A percentile compares a stretch with the other conserved stretches of the same genome.
Conservation (phyloP, 2,329 filamentous ascomycete species). For the Verticillium isaacii region DNA sequence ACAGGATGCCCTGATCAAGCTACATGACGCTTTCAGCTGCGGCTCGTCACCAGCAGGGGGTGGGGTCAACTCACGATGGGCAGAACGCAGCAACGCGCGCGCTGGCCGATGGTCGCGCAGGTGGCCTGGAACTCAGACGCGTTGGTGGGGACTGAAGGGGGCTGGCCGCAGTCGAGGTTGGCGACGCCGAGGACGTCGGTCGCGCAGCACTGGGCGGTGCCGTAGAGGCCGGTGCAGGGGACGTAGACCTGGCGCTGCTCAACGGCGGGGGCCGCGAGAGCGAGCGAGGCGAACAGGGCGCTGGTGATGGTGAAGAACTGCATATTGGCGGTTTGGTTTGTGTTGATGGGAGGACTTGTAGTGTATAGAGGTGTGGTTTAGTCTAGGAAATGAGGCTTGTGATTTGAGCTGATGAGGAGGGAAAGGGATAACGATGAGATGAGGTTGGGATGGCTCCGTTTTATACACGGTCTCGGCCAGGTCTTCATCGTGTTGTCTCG, state of each 20-base stretch:
- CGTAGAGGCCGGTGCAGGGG: slow-evolving; percentile 38
- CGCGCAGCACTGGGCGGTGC: slow-evolving; percentile 52
- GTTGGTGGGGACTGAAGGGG: slow-evolving; percentile 28
- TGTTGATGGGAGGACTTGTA: background rate
- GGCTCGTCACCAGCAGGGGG: background rate
- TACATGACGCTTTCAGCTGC: background rate
- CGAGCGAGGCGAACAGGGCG: slow-evolving; percentile 16
- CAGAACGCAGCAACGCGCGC: slow-evolving; percentile 52
- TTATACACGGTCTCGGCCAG: slow-evolving; percentile 6
- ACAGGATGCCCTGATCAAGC: slow-evolving; percentile 28
- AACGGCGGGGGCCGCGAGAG: slow-evolving; percentile 22
- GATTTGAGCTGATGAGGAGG: background rate
- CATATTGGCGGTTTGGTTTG: slow-evolving; percentile 5
- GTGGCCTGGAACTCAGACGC: slow-evolving; percentile 37
- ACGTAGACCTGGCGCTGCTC: slow-evolving; percentile 30
- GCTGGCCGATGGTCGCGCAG: slow-evolving; percentile 45
- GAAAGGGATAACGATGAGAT: background rate
- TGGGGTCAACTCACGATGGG: slow-evolving; percentile 30
- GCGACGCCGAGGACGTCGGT: slow-evolving; percentile 56
- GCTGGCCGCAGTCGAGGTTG: slow-evolving; percentile 50
- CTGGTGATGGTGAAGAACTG: slow-evolving; percentile 10
- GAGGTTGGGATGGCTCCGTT: background rate
- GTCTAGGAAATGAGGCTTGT: background rate
- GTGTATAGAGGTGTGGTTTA: background rate
- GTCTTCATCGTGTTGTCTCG: background rate